phyloP scores from a whole-genome alignment of 2,329 filamentous ascomycete species.

The Colletotrichum sp. region DNA sequence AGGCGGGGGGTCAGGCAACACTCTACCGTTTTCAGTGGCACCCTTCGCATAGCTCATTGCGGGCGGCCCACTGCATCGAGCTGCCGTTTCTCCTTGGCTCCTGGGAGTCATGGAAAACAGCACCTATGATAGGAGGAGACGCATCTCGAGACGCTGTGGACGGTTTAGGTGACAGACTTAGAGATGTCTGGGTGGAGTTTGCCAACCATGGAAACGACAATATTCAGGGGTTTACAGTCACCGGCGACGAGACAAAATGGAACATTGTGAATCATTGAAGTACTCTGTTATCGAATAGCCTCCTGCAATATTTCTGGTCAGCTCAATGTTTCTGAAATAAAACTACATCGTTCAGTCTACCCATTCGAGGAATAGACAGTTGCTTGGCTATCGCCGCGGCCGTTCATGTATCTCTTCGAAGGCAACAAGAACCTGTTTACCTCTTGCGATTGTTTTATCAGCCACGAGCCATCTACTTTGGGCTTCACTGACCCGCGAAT shows the following conservation, averaged over 20 bases:
- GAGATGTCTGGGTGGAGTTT: conserved; percentile 22
- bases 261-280: background rate
- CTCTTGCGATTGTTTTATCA: background rate
- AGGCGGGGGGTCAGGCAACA: background rate
- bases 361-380: background rate
- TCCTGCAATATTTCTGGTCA: background rate
- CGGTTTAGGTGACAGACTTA: conserved; percentile 10
- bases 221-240: background rate
- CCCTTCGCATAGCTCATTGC: conserved; percentile 5
- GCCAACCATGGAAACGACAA: background rate
- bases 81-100: conserved; percentile 20
- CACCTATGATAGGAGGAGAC: conserved; percentile 21
- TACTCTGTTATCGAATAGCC: background rate
- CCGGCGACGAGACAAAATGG: background rate
- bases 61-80: conserved; percentile 22
- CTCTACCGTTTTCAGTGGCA: conserved; percentile 6
- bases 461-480: background rate
- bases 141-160: background rate
- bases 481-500: rapidly evolving
- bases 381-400: background rate
- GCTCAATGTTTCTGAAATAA: background rate
- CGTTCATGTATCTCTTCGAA: background rate
- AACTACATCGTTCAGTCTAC: background rate
- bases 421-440: background rate
- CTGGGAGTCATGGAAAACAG: conserved; percentile 23